Base-by-base conservation (phyloP, 129 eudicot genomes). In the Artemisia annua region DNA sequence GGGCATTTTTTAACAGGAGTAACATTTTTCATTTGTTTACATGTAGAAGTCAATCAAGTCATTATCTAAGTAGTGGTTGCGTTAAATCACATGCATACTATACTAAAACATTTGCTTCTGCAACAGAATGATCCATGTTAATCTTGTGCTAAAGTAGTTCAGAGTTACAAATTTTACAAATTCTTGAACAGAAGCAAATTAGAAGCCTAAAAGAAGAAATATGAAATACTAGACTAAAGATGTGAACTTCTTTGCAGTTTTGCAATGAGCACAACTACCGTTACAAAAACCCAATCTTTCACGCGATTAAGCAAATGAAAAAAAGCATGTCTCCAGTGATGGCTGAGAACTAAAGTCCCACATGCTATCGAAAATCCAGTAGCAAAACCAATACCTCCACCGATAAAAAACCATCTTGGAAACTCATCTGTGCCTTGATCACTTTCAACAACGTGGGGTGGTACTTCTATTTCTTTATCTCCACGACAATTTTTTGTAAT, bases 211-310 rank as follows among this genome's bases (percentile, higher is more conserved):
- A 28, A 28, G 32, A 28, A 3, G 4, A 28, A 28, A 28, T 28
- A 28, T 28, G 32, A 3, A 28, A 28, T 17, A 68, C 46, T 22
- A 1, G 15, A 5, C 43, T 68, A 52, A 12, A 44, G 13, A 18
- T 15, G 39, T 49, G 58, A 5, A 39, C 13, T 22, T 8, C 73
- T 12, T n/a, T 28, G 62, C 30, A 32, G 15, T 16, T 69, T 70
- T 16, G 64, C 52, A 0, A 52, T 19, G 28, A 12, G 20, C 44
- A 39, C 44, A 43, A 39, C 15, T 1, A 57, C 54, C 35, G 28
- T 71, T 48, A 71, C 75, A 44, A 1, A 71, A 71, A 44, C n/a
- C 52, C 50, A 52, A 53, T 69, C 4, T 69, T 69, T 49, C 6
- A 69, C 2, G 63, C 13, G 2, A 30, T 28, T 15, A 3, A 52